These are phyloP conservation scores for Lepiota brunneoincarnata DNA, from an alignment of 768 basidiomycete genomes.

Conservation along the genomic window DNA sequence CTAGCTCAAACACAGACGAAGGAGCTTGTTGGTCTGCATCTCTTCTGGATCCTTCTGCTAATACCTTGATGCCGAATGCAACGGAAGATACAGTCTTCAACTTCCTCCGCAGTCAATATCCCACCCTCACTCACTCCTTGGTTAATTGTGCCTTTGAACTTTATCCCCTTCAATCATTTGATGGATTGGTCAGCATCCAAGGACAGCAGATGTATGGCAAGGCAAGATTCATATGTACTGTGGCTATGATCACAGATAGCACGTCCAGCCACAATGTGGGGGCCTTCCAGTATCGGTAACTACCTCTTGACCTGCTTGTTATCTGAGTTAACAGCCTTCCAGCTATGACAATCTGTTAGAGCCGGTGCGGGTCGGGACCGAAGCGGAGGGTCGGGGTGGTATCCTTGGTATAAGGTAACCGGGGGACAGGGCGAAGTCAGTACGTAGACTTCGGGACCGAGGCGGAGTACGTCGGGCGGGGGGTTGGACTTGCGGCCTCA, in stretches of 20 bases:
- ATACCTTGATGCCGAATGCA: slow-evolving; percentile 35
- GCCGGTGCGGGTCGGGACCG: too few species aligned
- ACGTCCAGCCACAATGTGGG: slow-evolving; percentile 5
- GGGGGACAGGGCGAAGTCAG: too few species aligned
- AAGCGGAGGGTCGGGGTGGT: too few species aligned
- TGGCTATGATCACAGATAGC: slow-evolving; percentile 31
- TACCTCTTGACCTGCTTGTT: not conserved
- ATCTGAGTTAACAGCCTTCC: not conserved
- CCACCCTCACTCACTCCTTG: slow-evolving; percentile 25
- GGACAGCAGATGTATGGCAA: slow-evolving; percentile 46
- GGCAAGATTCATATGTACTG: slow-evolving; percentile 39
- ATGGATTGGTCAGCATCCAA: slow-evolving; percentile 33
- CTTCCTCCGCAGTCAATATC: slow-evolving; percentile 38
- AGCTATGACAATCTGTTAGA: slow-evolving; percentile 45
- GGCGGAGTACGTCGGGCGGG: too few species aligned
- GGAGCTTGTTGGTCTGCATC: slow-evolving; percentile 39
- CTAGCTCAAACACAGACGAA: slow-evolving; percentile 38
- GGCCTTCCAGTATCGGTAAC: slow-evolving; percentile 38
- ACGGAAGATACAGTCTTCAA: slow-evolving; percentile 38
- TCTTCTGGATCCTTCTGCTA: slow-evolving; percentile 31
- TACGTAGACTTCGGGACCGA: too few species aligned
- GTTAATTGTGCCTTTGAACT: slow-evolving; percentile 26
- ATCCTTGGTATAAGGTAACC: too few species aligned
- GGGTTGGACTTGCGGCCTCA: too few species aligned
- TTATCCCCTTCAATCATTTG: slow-evolving; percentile 34